Conservation (phyloP, 352 stramenopile species). For the Globisporangium perplexum region DNA sequence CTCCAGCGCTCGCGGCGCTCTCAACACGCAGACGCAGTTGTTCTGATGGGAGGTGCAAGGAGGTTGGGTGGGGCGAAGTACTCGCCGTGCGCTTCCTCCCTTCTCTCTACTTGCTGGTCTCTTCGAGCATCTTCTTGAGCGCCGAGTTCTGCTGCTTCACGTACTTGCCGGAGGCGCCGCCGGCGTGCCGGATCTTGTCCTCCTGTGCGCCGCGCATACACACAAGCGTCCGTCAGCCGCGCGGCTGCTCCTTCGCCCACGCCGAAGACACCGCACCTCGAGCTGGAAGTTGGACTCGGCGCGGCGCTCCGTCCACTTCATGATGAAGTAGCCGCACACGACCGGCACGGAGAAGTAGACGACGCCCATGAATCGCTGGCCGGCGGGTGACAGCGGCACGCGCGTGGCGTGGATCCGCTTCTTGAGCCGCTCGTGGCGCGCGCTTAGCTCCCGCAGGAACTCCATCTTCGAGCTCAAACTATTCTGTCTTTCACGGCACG, state of each 20-base stretch:
- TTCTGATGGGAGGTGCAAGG: no score
- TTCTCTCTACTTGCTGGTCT: constrained; percentile 15
- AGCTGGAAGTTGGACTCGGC: constrained; percentile 71
- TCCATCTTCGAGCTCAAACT: constrained; percentile 35
- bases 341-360: constrained; percentile 91
- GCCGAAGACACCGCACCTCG: constrained; percentile 43
- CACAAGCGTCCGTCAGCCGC: neutral
- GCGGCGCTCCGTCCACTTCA: constrained; percentile 85
- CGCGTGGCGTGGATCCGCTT: constrained; percentile 88
- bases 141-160: constrained; percentile 68
- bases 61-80: no score
- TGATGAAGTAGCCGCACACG: constrained; percentile 87
- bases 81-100: no score
- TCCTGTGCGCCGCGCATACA: constrained; percentile 25
- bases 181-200: constrained; percentile 56
- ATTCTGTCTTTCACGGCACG: neutral
- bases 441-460: constrained; percentile 64
- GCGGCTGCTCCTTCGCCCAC: no score
- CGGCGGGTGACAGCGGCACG: constrained; percentile 86
- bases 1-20: no score
- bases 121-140: constrained; percentile 47
- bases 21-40: no score
- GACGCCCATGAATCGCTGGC: constrained; percentile 78
- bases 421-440: constrained; percentile 87
- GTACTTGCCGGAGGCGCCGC: constrained; percentile 32